Conservation (phyloP, 768 basidiomycete genomes). For the Lactarius indigo region DNA sequence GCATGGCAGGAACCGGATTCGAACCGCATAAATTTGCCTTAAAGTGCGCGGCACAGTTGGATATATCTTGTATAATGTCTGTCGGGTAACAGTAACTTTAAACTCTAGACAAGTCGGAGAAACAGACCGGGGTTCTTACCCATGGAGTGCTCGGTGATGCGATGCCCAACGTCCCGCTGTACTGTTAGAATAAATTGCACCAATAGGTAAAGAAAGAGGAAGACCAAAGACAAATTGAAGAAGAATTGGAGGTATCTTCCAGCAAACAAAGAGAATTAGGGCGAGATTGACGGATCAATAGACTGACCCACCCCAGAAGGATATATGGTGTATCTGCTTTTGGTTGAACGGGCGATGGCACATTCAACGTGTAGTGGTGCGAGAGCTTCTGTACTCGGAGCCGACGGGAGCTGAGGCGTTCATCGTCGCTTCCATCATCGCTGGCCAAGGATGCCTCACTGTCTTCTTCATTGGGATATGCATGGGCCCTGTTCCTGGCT, state of each 20-base stretch:
- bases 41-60: conserved; percentile 77
- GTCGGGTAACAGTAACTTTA: conserved; percentile 3
- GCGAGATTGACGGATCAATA: conserved; percentile 19
- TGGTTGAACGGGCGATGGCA: conserved; percentile 56
- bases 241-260: conserved; percentile 87
- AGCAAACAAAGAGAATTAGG: neutral
- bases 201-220: conserved; percentile 80
- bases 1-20: conserved; percentile 83
- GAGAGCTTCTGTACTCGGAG: conserved; percentile 54
- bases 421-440: conserved; percentile 43
- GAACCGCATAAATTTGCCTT: conserved; percentile 77
- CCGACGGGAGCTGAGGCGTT: conserved; percentile 21
- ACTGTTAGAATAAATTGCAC: conserved; percentile 87
- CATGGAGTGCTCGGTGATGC: conserved; percentile 84
- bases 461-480: conserved; percentile 26
- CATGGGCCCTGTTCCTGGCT: conserved; percentile 34
- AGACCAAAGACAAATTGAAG: conserved; percentile 83
- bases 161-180: conserved; percentile 83
- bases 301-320: conserved; percentile 68
- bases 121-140: conserved; percentile 46
- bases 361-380: conserved; percentile 81
- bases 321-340: conserved; percentile 74
- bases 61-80: conserved; percentile 93
- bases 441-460: conserved; percentile 43
- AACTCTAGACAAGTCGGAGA: conserved; percentile 12